phyloP scores from a whole-genome alignment of 2,329 filamentous ascomycete species.

The Fusarium annulatum region DNA sequence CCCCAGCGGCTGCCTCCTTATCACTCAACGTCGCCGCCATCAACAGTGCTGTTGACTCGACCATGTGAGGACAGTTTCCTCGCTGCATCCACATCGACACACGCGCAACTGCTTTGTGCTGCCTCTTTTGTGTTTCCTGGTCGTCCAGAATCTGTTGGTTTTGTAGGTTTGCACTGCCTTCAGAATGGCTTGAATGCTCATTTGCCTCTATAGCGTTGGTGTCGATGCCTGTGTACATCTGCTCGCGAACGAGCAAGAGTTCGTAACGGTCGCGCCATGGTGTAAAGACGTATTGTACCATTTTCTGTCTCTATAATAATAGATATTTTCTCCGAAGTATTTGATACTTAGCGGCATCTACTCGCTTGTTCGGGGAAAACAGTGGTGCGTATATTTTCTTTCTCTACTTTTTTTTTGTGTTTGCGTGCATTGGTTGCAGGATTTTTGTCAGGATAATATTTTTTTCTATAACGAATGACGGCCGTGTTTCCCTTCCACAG shows the following conservation, averaged over 20 bases:
- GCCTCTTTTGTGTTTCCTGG: conserved; percentile 43
- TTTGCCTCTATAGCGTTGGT: conserved; percentile 1
- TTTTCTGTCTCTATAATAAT: conserved; percentile 46
- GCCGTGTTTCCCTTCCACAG: neutral
- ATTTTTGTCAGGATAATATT: conserved; percentile 17
- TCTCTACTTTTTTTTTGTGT: neutral
- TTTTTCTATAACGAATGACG: conserved; percentile 3
- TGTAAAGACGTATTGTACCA: conserved; percentile 79
- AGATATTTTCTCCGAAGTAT: neutral
- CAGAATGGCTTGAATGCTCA: neutral
- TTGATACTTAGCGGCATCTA: neutral
- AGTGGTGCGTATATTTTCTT: neutral
- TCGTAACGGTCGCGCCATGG: conserved; percentile 76
- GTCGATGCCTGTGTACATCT: conserved; percentile 64
- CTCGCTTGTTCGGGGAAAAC: neutral
- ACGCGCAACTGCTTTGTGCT: conserved; percentile 64
- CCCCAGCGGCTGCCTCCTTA: conserved; percentile 50
- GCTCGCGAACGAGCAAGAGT: conserved; percentile 71
- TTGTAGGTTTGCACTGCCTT: neutral
- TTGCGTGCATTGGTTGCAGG: neutral
- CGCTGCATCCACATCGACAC: conserved; percentile 78
- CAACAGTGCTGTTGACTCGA: conserved; percentile 81
- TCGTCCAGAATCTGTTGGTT: conserved; percentile 3
- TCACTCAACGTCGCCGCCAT: conserved; percentile 76
- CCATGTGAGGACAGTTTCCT: conserved; percentile 79